Percentiles rank a stretch among this genome's conserved stretches.
These are phyloP conservation scores for Inosperma sp. DNA, from an alignment of 768 basidiomycete genomes.

Conservation along the genomic window DNA sequence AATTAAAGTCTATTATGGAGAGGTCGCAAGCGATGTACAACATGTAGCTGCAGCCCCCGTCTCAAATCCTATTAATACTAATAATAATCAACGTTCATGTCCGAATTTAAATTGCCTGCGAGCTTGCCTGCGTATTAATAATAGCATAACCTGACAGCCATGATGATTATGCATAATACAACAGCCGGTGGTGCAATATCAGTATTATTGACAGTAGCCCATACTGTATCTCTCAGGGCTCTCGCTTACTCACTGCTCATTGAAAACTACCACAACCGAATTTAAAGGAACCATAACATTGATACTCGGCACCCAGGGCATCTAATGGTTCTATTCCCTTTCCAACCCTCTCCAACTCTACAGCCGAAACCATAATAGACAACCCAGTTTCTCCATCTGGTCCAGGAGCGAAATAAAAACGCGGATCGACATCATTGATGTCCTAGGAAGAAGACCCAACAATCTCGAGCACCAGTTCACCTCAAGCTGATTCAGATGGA, in stretches of 20 bases:
- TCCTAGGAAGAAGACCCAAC: neutral
- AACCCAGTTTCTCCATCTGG: neutral
- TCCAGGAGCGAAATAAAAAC: neutral
- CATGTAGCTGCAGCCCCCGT: slow-evolving; percentile 1
- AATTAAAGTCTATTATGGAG: neutral
- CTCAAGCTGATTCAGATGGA: neutral
- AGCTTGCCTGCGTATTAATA: neutral
- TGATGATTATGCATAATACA: neutral
- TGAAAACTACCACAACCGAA: neutral
- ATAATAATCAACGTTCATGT: slow-evolving; percentile 2
- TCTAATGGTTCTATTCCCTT: neutral
- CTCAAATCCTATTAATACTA: neutral
- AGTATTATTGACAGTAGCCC: neutral
- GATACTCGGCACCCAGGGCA: neutral
- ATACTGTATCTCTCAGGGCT: neutral
- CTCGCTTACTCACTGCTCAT: neutral
- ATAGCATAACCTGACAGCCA: too few relatives aligned
- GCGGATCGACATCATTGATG: neutral
- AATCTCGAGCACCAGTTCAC: neutral
- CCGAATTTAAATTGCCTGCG: neutral
- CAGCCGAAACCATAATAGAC: neutral
- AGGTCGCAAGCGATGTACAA: neutral
- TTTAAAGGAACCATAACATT: neutral
- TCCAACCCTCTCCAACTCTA: neutral
- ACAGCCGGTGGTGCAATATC: neutral